A percentile compares a stretch with the other conserved stretches of the same genome.
phyloP scores from a whole-genome alignment of 805 yeast genomes.

The Starmerella geochares region DNA sequence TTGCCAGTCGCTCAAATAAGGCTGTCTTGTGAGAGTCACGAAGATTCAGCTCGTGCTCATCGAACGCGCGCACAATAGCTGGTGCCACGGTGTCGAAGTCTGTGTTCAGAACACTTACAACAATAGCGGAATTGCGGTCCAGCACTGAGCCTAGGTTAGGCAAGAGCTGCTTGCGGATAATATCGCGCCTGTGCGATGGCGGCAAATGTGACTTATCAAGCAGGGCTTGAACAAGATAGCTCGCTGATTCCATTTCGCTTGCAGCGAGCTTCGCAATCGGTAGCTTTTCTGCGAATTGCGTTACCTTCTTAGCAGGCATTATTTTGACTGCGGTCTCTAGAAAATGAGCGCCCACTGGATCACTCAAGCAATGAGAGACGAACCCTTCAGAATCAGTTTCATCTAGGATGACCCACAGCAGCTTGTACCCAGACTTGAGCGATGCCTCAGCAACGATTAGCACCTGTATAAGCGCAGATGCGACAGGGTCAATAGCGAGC shows the following conservation, averaged over 20 bases:
- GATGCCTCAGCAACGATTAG: slow-evolving; percentile 18
- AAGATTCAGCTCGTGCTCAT: slow-evolving; percentile 20
- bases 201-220: slow-evolving; percentile 33
- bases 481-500: slow-evolving; percentile 63
- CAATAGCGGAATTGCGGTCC: not conserved
- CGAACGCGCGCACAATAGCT: slow-evolving; percentile 20
- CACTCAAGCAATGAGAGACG: slow-evolving; percentile 72
- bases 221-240: slow-evolving; percentile 64
- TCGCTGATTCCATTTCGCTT: slow-evolving; percentile 60
- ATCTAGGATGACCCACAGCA: slow-evolving; percentile 13
- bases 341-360: slow-evolving; percentile 90
- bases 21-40: slow-evolving; percentile 16
- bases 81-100: slow-evolving; percentile 24
- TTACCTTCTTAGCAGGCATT: slow-evolving; percentile 57
- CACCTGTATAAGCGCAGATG: slow-evolving; percentile 64
- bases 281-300: slow-evolving; percentile 51
- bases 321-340: slow-evolving; percentile 59
- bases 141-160: not conserved
- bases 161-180: slow-evolving; percentile 11
- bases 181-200: slow-evolving; percentile 5
- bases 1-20: slow-evolving; percentile 62
- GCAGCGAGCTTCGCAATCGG: slow-evolving; percentile 63
- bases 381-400: slow-evolving; percentile 47
- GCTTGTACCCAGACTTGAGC: slow-evolving; percentile 13
- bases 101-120: slow-evolving; percentile 9